phyloP scores from a whole-genome alignment of 768 basidiomycete genomes.

The Mycena amicta region DNA sequence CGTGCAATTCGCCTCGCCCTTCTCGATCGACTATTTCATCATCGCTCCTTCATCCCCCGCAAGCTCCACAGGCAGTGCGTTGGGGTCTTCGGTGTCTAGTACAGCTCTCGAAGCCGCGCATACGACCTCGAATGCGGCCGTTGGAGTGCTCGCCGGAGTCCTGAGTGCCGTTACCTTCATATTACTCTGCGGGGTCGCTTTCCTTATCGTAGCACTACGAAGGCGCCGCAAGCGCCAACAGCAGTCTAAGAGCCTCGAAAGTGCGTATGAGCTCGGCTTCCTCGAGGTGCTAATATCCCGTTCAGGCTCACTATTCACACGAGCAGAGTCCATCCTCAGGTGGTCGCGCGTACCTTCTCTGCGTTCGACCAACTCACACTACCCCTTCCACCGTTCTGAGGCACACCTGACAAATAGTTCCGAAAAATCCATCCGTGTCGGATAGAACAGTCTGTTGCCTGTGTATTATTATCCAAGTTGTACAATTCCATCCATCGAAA shows the following conservation, averaged over 20 bases:
- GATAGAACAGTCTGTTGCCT: background rate
- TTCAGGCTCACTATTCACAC: constrained; percentile 19
- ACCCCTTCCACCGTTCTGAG: background rate
- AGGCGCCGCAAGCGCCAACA: constrained; percentile 14
- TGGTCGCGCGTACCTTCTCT: constrained; percentile 9
- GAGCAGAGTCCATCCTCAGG: constrained; percentile 12
- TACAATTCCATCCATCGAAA: background rate
- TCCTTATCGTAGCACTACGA: constrained; percentile 18
- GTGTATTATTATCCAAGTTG: background rate
- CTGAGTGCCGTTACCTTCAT: constrained; percentile 30
- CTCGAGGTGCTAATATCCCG: background rate
- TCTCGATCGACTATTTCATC: constrained; percentile 43
- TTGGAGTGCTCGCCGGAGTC: constrained; percentile 29
- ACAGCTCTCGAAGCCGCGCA: background rate
- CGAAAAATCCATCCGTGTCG: background rate
- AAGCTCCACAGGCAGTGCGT: constrained; percentile 2
- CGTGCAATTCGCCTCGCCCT: constrained; percentile 35
- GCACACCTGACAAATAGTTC: background rate
- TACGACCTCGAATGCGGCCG: background rate
- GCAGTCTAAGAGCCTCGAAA: constrained; percentile 1
- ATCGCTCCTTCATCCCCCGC: constrained; percentile 31
- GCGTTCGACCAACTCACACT: background rate
- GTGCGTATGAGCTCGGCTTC: background rate
- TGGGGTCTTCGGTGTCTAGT: background rate
- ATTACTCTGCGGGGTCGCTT: constrained; percentile 11